Percentiles rank a stretch among this genome's conserved stretches.
Conservation (phyloP, 2,329 filamentous ascomycete genomes). For the Diaporthe ampelina region DNA sequence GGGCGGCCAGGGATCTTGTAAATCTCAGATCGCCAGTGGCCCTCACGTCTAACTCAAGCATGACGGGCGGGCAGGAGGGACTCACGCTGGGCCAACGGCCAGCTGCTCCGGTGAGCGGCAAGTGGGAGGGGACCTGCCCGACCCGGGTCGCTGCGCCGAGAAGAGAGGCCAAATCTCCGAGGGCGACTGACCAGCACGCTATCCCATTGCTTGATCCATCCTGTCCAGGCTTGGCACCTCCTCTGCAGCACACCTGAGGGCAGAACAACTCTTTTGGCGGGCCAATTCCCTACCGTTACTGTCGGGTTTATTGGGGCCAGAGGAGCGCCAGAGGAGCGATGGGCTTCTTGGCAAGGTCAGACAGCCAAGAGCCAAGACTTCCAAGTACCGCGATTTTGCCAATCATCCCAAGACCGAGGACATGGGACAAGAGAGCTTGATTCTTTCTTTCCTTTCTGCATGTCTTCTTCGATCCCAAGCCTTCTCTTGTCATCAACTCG, state of each 20-base stretch:
- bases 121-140: slow-evolving; percentile 9
- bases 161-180: slow-evolving; percentile 23
- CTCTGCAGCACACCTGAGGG: neutral
- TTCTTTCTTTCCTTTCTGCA: neutral
- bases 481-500: neutral
- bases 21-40: slow-evolving; percentile 17
- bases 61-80: slow-evolving; percentile 8
- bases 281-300: slow-evolving; percentile 25
- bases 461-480: neutral
- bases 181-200: slow-evolving; percentile 26
- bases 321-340: slow-evolving; percentile 31
- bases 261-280: neutral
- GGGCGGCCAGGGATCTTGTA: slow-evolving; percentile 11
- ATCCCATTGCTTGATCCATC: slow-evolving; percentile 25
- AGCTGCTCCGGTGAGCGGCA: slow-evolving; percentile 13
- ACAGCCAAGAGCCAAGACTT: slow-evolving; percentile 39
- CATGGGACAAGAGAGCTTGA: slow-evolving; percentile 13
- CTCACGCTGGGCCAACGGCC: neutral
- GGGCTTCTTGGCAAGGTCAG: slow-evolving; percentile 37
- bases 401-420: neutral
- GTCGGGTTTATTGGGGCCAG: slow-evolving; percentile 29
- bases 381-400: slow-evolving; percentile 17
- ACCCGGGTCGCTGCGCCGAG: slow-evolving; percentile 18
- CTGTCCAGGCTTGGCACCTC: slow-evolving; percentile 23
- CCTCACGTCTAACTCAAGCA: slow-evolving; percentile 1